These are phyloP conservation scores for Blastobotrys apis DNA, from an alignment of 1,139 yeast species.

Conservation along the genomic window DNA sequence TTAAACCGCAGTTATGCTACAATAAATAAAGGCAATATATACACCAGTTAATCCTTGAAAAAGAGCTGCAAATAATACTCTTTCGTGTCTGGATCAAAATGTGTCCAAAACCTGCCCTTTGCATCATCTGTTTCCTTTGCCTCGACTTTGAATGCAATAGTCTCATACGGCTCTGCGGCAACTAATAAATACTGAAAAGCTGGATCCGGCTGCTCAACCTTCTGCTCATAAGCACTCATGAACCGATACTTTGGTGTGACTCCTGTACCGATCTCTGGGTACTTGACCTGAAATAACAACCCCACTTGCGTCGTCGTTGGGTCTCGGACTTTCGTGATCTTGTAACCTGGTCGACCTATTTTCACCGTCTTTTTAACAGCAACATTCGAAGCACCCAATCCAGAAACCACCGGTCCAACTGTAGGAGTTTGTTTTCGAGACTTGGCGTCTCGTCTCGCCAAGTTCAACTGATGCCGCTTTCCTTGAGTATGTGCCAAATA, in stretches of 20 bases:
- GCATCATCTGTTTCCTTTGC: constrained; percentile 51
- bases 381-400: constrained; percentile 19
- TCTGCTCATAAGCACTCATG: constrained; percentile 71
- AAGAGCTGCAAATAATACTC: constrained; percentile 68
- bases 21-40: too few species aligned
- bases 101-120: constrained; percentile 55
- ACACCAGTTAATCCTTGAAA: constrained; percentile 1
- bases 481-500: constrained; percentile 80
- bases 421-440: constrained; percentile 30
- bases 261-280: constrained; percentile 46
- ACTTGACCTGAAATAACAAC: constrained; percentile 53
- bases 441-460: constrained; percentile 52
- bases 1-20: too few species aligned
- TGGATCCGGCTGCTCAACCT: constrained; percentile 43
- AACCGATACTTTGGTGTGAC: constrained; percentile 61
- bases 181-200: constrained; percentile 63
- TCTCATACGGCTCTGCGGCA: constrained; percentile 82
- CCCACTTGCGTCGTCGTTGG: constrained; percentile 57
- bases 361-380: constrained; percentile 51
- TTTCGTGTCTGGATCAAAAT: constrained; percentile 64
- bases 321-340: constrained; percentile 62
- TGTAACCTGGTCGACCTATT: constrained; percentile 70
- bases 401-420: constrained; percentile 37
- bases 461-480: constrained; percentile 63
- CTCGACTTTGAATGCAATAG: constrained; percentile 66